phyloP scores from a whole-genome alignment of 768 basidiomycete genomes.

The Kwoniella sp. region DNA sequence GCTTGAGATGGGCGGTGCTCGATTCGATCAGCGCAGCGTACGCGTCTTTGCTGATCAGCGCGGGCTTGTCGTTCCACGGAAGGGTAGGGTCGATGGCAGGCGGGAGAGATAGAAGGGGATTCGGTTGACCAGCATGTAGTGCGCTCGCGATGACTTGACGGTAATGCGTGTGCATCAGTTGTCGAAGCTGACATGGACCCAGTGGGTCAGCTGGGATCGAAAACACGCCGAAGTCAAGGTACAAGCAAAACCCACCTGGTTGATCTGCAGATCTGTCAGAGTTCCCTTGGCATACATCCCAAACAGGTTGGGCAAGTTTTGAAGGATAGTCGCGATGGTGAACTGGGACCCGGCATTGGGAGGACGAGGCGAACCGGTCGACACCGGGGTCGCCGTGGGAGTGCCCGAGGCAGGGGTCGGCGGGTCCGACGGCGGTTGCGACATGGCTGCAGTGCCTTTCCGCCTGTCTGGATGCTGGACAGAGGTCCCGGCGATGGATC shows the following conservation, averaged over 20 bases:
- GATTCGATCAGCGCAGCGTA: slow-evolving; percentile 2
- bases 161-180: slow-evolving; percentile 16
- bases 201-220: neutral
- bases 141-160: slow-evolving; percentile 12
- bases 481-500: too few relatives aligned
- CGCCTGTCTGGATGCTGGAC: too few relatives aligned
- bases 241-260: slow-evolving; percentile 9
- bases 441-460: too few relatives aligned
- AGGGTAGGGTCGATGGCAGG: slow-evolving; percentile 13
- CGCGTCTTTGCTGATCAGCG: slow-evolving; percentile 13
- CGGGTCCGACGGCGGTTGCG: neutral
- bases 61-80: slow-evolving; percentile 5
- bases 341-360: neutral
- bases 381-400: neutral
- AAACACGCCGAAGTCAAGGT: neutral
- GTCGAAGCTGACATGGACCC: slow-evolving; percentile 9
- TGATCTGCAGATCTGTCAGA: slow-evolving; percentile 3
- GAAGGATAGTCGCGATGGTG: slow-evolving; percentile 16
- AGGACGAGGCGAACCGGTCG: slow-evolving; percentile 1
- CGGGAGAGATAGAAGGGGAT: slow-evolving; percentile 15
- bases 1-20: slow-evolving; percentile 7
- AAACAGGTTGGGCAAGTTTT: slow-evolving; percentile 18
- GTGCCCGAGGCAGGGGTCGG: neutral
- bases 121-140: slow-evolving; percentile 4
- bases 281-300: slow-evolving; percentile 4